Conservation (phyloP, 169 alveolate species). For the Eimeria praecox region DNA sequence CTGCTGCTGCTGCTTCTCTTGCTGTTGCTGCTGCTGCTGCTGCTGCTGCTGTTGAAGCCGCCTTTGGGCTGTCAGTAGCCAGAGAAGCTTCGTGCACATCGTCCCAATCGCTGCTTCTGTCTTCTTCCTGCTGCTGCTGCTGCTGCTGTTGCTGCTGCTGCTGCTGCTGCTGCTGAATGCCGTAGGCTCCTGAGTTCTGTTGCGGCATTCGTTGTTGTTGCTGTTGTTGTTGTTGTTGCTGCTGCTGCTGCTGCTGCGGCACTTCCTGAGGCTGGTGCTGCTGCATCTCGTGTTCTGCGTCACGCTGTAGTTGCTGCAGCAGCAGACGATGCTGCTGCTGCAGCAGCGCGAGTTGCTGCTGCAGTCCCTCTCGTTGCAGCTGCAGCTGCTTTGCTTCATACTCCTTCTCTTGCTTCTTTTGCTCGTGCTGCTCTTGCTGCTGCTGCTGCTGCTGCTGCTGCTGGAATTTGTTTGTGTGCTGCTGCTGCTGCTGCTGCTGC, state of each 20-base stretch:
- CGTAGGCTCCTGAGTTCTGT: background rate
- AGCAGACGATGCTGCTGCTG: slow-evolving; percentile 49
- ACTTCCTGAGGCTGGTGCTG: no score
- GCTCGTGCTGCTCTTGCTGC: slow-evolving; percentile 47
- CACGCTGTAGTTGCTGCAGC: slow-evolving; percentile 39
- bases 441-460: slow-evolving; percentile 16
- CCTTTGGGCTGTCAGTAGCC: background rate
- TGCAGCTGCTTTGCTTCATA: background rate
- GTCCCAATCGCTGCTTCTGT: background rate
- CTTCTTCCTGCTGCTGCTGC: slow-evolving; percentile 13
- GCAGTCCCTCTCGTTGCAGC: slow-evolving; percentile 53
- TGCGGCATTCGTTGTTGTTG: background rate
- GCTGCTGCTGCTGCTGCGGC: slow-evolving; percentile 13
- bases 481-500: background rate
- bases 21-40: slow-evolving; percentile 35
- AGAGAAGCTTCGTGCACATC: background rate
- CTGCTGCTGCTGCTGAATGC: slow-evolving; percentile 16
- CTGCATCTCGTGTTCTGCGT: slow-evolving; percentile 11
- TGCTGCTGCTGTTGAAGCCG: background rate
- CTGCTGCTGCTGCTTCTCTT: slow-evolving; percentile 28
- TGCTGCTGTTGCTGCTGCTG: slow-evolving; percentile 43
- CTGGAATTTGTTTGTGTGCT: no score
- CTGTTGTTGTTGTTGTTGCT: slow-evolving; percentile 3
- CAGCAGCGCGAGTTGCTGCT: slow-evolving; percentile 62
- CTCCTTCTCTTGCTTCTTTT: background rate